Evolutionary conservation across 2,329 filamentous ascomycete genomes (phyloP), one percentile per base, ranked within the genome.

Genomic region (Cryphonectria parasitica): DNA sequence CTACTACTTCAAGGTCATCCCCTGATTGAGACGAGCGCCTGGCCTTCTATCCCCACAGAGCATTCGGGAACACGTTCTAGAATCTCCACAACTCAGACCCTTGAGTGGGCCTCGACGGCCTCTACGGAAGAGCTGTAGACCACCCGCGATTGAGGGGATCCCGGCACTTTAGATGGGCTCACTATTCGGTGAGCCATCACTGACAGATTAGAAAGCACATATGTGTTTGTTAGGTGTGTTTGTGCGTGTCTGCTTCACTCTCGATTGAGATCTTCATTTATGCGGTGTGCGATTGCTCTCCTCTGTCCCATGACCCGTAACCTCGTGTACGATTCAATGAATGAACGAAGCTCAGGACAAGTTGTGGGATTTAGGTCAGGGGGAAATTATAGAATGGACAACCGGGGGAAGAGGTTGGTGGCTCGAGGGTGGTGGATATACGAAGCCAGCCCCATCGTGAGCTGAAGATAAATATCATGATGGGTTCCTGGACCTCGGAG

Each of bases 341-440:
- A 22, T 19, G n/a, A 39, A 13, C 4, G 54, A 64, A 71, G 69
- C 69, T 69, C 65, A 68, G 66, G 67, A 69, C 69, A 66, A 49
- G 25, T 64, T 66, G 69, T 63, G 69, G 67, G 39, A 66, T 66
- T 64, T 49, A 45, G 60, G 64, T 69, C 63, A 71, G 70, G 70
- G 69, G 70, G 34, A 71, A 69, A 71, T 69, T 71, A 64, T 71
- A 62, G 54, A 69, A 63, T 58, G 56, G 45, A 61, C 67, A 45
- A 63, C 45, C 70, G 67, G 70, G 58, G 70, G 25, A 64, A 64
- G 43, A 64, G 28, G 66, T 66, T 69, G 69, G 56, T 62, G 56
- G 70, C 41, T 54, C 63, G 67, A 58, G 70, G 67, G 63, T 67
- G 70, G 67, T 71, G 70, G 70, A 66, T 68, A 68, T 64, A 64